Base-by-base conservation (phyloP, 345 rosid genomes). In the Populus davidiana region DNA sequence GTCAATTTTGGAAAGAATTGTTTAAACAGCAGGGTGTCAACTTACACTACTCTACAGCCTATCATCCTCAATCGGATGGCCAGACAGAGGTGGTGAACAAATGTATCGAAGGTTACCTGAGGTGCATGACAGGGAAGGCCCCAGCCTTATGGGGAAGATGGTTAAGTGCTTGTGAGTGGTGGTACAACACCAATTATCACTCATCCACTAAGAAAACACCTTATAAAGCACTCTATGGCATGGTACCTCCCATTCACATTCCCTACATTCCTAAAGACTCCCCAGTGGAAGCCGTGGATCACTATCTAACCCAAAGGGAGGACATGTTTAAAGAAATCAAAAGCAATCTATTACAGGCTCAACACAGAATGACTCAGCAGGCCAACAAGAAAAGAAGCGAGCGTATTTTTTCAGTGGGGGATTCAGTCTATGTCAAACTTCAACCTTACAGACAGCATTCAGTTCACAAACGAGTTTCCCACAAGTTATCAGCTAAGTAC, bases 371-470 rank as follows among this genome's bases (percentile, higher is more conserved):
- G 14, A 43, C 12, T 3, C 3, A 43, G 5, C 47, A 43, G 11
- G 47, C 14, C 3, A 43, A 43, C 4, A 43, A 0, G 0, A 39
- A 39, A 1, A 39, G 47, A 11, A 10, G 47, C 5, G 14, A 43
- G 0, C 1, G 12, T 0, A 11, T 0, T 11, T 43, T 43, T 10
- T 0, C 12, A 2, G 1, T 2, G 16, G 16, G 16, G 2, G 47
- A 11, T 2, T 11, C 8, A 12, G 47, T 43, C 1, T 11, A 43
- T 43, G 1, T 43, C 1, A 43, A 43, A 0, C 47, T 47, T 14
- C 2, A 47, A 4, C 52, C 52, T 0, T 47, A 47, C 6, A 4
- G 0, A 14, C 2, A 47, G 16, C 52, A 47, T 0, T 47, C 6
- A 1, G 5, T 47, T 4, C 52, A 47, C 52, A 47, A 14, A 0